A percentile compares a stretch with the other conserved stretches of the same genome.
Evolutionary conservation across 23 red algal species (phyloP).

Genomic region (Chondrus crispus): DNA sequence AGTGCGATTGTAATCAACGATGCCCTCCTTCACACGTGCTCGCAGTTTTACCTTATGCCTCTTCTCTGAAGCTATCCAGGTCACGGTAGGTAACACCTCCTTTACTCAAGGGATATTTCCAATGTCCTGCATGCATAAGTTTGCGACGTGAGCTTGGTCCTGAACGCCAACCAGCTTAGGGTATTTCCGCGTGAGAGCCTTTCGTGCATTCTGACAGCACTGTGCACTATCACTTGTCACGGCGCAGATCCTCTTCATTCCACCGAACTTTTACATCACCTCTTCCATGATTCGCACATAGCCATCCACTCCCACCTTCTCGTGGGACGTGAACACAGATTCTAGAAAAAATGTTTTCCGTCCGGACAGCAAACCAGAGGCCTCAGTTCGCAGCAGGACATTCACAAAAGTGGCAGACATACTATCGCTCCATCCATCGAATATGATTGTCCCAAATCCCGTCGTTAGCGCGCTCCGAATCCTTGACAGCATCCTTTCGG

Average conservation of each 20-base stretch:
- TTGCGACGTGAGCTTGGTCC: neutral
- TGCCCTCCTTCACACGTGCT: neutral
- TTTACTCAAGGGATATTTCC: neutral
- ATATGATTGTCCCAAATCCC: conserved; percentile 18
- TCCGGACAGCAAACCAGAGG: neutral
- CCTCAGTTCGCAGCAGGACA: conserved; percentile 17
- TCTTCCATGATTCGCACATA: conserved; percentile 27
- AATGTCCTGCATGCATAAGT: neutral
- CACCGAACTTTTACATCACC: neutral
- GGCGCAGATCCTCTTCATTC: conserved; percentile 10
- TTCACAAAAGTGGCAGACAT: neutral
- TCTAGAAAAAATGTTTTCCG: conserved; percentile 19
- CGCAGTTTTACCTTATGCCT: neutral
- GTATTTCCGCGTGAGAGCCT: neutral
- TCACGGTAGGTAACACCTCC: neutral
- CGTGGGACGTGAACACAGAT: neutral
- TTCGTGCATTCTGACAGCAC: neutral
- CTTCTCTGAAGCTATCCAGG: neutral
- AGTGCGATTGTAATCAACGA: neutral
- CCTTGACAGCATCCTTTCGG: neutral
- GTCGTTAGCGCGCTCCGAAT: neutral
- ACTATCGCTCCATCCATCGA: neutral
- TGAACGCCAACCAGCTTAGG: neutral
- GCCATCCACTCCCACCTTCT: neutral
- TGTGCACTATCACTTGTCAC: conserved; percentile 16